Base-by-base conservation (phyloP, 768 basidiomycete species). In the Podaxis mareebaensis region DNA sequence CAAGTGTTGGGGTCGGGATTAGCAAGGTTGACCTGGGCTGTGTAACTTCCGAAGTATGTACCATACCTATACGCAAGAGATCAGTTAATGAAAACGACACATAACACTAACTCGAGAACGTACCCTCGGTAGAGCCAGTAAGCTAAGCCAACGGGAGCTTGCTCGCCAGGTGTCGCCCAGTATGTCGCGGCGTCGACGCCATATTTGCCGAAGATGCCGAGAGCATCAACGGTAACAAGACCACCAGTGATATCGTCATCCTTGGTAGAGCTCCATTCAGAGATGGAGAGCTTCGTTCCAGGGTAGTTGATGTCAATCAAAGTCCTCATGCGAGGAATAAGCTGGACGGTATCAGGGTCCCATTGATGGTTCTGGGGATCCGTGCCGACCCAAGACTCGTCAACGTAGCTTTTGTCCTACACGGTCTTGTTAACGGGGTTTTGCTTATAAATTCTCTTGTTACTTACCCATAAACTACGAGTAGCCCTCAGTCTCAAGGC, bases 121-220 rank as follows among this genome's bases (percentile, higher is more conserved):
- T 67, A 84, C 82, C 84, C 84, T 74, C 83, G 74, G 73, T 74
- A 85, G 5, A 85, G 73, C 84, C 84, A 85, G 68, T 79, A 85
- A 38, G 83, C 84, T 60, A 85, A 70, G 24, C 82, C 84, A 30
- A 81, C 67, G n/a, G 83, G 82, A 4, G 80, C 80, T 36, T 74
- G 69, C 69, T 81, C 78, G 65, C 80, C 78, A 2, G 81, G 79
- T 7, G 76, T 78, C 7, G 73, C 75, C 84, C 84, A 85, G 71
- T 85, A 85, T 0, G 83, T 84, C 30, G 84, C 83, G 40, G 72
- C 74, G 67, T 85, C 84, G 22, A 84, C 68, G n/a, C 74, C 72
- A 60, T 83, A 78, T 60, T 74, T 71, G 6, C 84, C 84, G 66
- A 80, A 85, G 59, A 85, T 79, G 28, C 84, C 84, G 13, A 85